Evolutionary conservation across 2,329 filamentous ascomycete species (phyloP).

Genomic region (Harringtonia lauricola): DNA sequence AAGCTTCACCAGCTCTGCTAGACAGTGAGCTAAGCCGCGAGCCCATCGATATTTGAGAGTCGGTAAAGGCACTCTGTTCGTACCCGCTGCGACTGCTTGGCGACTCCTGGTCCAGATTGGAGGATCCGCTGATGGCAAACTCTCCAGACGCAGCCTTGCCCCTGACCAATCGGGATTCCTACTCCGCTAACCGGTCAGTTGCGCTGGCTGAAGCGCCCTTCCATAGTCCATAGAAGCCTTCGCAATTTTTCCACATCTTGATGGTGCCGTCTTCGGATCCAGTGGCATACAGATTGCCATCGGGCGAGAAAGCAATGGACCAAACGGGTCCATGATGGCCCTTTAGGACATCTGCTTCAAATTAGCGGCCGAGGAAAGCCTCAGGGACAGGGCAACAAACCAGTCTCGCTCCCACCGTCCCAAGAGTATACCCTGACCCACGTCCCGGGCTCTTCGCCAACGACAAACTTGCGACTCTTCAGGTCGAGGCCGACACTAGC

Average conservation of each 20-base stretch:
- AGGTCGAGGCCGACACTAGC: conserved; percentile 84
- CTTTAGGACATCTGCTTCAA: conserved; percentile 67
- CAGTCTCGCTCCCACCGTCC: conserved; percentile 69
- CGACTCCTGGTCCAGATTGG: not conserved
- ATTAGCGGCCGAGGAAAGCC: not conserved
- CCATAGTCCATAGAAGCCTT: conserved; percentile 55
- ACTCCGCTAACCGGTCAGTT: conserved; percentile 23
- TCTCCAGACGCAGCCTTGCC: not conserved
- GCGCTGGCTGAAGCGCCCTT: conserved; percentile 27
- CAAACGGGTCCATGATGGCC: conserved; percentile 96
- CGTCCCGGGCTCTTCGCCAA: conserved; percentile 82
- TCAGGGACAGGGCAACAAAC: conserved; percentile 28
- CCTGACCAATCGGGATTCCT: conserved; percentile 17
- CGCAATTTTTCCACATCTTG: conserved; percentile 73
- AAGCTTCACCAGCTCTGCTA: conserved; percentile 1
- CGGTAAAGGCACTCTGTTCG: not conserved
- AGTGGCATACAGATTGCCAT: conserved; percentile 92
- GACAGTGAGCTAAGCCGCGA: conserved; percentile 1
- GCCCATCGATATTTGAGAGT: not conserved
- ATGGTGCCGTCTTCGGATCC: conserved; percentile 96
- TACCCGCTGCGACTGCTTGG: conserved; percentile 6
- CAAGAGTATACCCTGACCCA: conserved; percentile 95
- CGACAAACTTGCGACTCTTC: conserved; percentile 71
- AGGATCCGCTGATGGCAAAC: not conserved
- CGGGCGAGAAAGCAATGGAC: conserved; percentile 89